Evolutionary conservation across 2,329 filamentous ascomycete genomes (phyloP), one percentile per base, ranked within the genome.

Genomic region (Sclerotinia subarctica): DNA sequence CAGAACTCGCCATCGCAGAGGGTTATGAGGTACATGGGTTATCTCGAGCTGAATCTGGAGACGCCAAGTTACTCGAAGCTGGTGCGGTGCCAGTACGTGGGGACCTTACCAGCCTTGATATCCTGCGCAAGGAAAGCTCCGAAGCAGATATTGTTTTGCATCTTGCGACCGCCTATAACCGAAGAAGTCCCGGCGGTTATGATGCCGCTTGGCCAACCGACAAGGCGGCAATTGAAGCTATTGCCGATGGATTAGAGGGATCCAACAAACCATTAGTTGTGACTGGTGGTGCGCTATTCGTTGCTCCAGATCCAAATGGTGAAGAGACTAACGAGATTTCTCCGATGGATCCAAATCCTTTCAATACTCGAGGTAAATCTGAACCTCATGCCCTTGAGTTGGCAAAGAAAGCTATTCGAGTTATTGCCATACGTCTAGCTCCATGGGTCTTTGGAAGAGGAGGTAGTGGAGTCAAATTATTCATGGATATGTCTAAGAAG

Each of bases 391-490:
- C 77, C 1, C 70, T 79, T 17, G 51, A 47, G 3, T 74, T 77
- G 26, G 69, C 69, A 8, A 70, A 71, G 7, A 72, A 76, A 49
- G 78, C 78, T 2, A 71, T 84, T 35, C 71, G 74, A 5, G 78
- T 80, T 5, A 75, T 71, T 24, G 70, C 74, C 10, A 73, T 84
- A 6, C 77, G 81, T 0, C 75, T 83, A 0, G 75, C 81, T 3
- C 80, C 80, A 0, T 82, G 75, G 35, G 81, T 83, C 0, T 82
- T 83, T 70, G 82, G 82, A 2, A 76, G 76, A 17, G 80, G 78
- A 1, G 80, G 78, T 2, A 64, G 62, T 35, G 68, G 70, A 0
- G 74, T 81, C 32, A 62, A 68, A n/a, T 70, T 78, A 65, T 76
- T 80, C 66, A 77, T 79, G 73, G 24, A 69, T 15, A 70, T 74